Evolutionary conservation across 768 basidiomycete species (phyloP), one percentile per base, ranked within the genome.

Genomic region (Kwoniella botswanensis): DNA sequence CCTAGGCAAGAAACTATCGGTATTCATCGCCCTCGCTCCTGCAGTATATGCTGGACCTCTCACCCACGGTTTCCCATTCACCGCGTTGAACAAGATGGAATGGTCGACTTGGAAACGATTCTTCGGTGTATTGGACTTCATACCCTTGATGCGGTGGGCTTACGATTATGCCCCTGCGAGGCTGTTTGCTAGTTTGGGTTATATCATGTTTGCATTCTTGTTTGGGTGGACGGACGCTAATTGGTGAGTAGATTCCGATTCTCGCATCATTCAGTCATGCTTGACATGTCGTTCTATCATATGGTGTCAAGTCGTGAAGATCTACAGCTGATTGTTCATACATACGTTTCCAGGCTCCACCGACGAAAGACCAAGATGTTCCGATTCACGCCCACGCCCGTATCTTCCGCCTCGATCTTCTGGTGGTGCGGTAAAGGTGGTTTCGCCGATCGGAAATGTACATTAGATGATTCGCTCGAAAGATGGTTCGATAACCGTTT

Each of bases 101-200:
- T 87, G 86, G 86, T 82, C 75, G 41, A 80, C 80, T 3, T 87
- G 86, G 87, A 84, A 84, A 64, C 72, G 84, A 58, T 74, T 86
- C 65, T 87, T 87, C 72, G 86, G 86, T 71, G 86, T 86, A 1
- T 78, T 86, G 72, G 87, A 87, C 73, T 87, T 87, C 68, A 87
- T 87, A 59, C 87, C 87, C 3, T 76, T 87, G 52, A 87, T 87
- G 86, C 76, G 85, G n/a, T 82, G 83, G 77, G 81, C 85, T 12
- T 87, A 86, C 76, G 82, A 86, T 67, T 85, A 79, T 70, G 84
- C 82, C 10, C 87, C 87, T 3, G 80, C 86, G 3, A 82, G 80
- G 65, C 60, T 86, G 1, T 87, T 86, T 66, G 86, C 79, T 56
- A 73, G 46, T 74, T 79, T 78, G 71, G 63, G 62, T 22, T 75